phyloP scores from a whole-genome alignment of 176 grass and related monocot species.

The Lolium rigidum region DNA sequence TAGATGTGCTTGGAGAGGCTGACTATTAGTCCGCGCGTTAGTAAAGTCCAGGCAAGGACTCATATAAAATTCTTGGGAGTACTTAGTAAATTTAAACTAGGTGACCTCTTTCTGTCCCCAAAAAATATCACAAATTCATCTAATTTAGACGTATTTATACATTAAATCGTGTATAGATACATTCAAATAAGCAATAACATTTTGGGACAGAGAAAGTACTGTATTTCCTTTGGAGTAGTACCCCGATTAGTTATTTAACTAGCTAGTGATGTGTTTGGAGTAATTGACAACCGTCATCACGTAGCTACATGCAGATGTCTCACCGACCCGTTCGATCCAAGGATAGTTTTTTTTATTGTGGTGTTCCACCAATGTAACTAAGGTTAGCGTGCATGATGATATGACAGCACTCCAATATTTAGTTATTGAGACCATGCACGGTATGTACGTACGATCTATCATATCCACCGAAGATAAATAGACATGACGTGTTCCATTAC shows the following conservation, averaged over 20 bases:
- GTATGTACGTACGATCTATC: background rate
- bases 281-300: background rate
- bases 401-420: background rate
- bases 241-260: background rate
- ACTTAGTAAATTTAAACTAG: no score
- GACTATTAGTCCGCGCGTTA: no score
- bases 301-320: background rate
- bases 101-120: no score
- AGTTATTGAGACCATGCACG: background rate
- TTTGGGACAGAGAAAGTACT: no score
- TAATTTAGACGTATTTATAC: no score
- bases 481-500: background rate
- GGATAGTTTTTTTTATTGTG: background rate
- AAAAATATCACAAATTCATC: no score
- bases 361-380: background rate
- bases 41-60: no score
- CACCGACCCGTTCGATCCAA: background rate
- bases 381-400: background rate
- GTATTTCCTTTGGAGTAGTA: no score
- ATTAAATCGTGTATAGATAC: no score
- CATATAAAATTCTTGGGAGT: no score
- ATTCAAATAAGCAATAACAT: no score
- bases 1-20: no score
- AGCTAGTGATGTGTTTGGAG: background rate
- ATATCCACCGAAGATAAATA: background rate